phyloP scores from a whole-genome alignment of 306 rosid genomes.

The Sicyos edulis region DNA sequence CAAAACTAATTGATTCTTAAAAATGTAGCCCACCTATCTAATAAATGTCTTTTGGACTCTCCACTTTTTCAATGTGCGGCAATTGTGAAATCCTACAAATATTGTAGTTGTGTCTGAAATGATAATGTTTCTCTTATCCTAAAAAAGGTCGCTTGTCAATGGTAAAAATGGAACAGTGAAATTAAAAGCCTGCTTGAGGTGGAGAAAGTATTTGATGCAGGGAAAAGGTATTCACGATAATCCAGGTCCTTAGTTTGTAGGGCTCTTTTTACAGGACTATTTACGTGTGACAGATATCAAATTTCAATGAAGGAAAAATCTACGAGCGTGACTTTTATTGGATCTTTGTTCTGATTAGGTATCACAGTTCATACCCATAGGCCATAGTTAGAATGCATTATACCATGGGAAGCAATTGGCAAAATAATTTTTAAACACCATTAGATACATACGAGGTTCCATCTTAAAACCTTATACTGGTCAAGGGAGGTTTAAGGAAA shows the following conservation, averaged over 20 bases:
- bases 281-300: conserved; percentile 1
- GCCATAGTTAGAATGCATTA: not conserved
- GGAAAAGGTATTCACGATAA: not conserved
- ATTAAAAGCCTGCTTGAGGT: not conserved
- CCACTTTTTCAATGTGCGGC: too few species aligned
- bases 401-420: not conserved
- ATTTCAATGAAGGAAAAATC: not conserved
- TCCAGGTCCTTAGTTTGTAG: not conserved
- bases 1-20: too few species aligned
- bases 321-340: not conserved
- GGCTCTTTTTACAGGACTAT: not conserved
- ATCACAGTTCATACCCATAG: not conserved
- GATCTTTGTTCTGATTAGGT: not conserved
- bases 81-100: not conserved
- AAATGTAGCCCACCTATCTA: too few species aligned
- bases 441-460: too few species aligned
- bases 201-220: not conserved
- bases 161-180: not conserved
- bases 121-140: not conserved
- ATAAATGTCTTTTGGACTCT: too few species aligned
- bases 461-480: too few species aligned
- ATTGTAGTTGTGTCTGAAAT: not conserved
- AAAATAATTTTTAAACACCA: too few species aligned
- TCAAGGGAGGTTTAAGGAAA: too few species aligned
- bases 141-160: not conserved